A percentile compares a stretch with the other conserved stretches of the same genome.
phyloP scores from a whole-genome alignment of 2,329 filamentous ascomycete genomes.

The Penicillium paneum region DNA sequence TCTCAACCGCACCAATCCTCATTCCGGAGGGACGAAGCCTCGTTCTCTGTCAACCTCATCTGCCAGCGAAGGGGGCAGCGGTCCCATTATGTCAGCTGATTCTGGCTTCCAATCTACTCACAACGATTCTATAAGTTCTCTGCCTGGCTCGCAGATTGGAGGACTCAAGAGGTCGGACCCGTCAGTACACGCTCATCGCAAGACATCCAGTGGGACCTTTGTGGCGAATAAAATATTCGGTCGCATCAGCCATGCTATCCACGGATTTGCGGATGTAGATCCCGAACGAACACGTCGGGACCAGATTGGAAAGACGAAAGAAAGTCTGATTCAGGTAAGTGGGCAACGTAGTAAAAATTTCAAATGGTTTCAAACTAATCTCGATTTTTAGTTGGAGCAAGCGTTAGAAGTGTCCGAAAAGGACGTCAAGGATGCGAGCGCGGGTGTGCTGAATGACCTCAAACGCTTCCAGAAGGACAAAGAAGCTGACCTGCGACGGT shows the following conservation, averaged over 20 bases:
- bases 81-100: slow-evolving; percentile 76
- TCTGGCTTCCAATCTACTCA: slow-evolving; percentile 93
- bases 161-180: slow-evolving; percentile 42
- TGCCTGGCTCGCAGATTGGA: slow-evolving; percentile 72
- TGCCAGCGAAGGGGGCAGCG: slow-evolving; percentile 48
- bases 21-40: slow-evolving; percentile 46
- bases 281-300: slow-evolving; percentile 89
- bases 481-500: slow-evolving; percentile 86
- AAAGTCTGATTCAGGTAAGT: slow-evolving; percentile 66
- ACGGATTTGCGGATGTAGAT: slow-evolving; percentile 94
- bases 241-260: slow-evolving; percentile 88
- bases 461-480: slow-evolving; percentile 93
- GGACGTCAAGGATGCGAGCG: slow-evolving; percentile 89
- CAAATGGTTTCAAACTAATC: background rate
- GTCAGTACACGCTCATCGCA: slow-evolving; percentile 60
- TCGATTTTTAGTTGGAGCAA: slow-evolving; percentile 69
- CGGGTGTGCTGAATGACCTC: slow-evolving; percentile 82
- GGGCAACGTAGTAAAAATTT: background rate
- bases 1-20: slow-evolving; percentile 60
- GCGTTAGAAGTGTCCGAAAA: slow-evolving; percentile 82
- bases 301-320: slow-evolving; percentile 91
- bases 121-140: slow-evolving; percentile 62
- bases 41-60: slow-evolving; percentile 63
- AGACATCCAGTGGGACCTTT: slow-evolving; percentile 80
- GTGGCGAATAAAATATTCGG: slow-evolving; percentile 93